Evolutionary conservation across 2,329 filamentous ascomycete genomes (phyloP).

Genomic region (Pleoardoris graminearum): DNA sequence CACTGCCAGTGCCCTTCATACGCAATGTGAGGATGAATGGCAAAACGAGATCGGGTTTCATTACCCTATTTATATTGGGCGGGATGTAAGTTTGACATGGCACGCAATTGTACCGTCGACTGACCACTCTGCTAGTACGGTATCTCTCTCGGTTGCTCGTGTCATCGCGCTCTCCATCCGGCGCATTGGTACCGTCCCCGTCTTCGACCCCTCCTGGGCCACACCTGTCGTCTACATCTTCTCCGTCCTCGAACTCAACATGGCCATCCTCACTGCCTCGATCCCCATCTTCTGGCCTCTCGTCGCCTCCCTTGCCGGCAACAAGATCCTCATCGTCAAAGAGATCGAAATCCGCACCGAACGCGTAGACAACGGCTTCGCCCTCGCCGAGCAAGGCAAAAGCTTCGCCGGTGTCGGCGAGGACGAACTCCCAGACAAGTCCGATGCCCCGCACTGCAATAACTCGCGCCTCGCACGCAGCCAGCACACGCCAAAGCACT

Average conservation of each 20-base stretch:
- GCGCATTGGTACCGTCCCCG: constrained; percentile 37
- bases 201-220: constrained; percentile 36
- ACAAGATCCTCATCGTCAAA: constrained; percentile 46
- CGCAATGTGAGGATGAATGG: constrained; percentile 32
- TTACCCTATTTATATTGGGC: constrained; percentile 38
- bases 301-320: constrained; percentile 33
- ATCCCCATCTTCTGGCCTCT: constrained; percentile 47
- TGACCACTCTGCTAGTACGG: constrained; percentile 26
- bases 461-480: constrained; percentile 1
- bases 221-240: constrained; percentile 39
- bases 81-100: constrained; percentile 32
- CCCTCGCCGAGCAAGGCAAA: constrained; percentile 21
- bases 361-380: constrained; percentile 21
- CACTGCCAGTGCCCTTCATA: constrained; percentile 40
- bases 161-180: constrained; percentile 32
- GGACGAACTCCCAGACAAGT: constrained; percentile 3
- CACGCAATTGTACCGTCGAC: background rate
- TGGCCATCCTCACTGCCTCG: constrained; percentile 43
- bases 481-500: constrained; percentile 13
- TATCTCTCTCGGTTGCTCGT: constrained; percentile 33
- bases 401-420: constrained; percentile 4
- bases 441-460: background rate
- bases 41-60: constrained; percentile 34
- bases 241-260: constrained; percentile 43
- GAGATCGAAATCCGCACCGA: constrained; percentile 43